A percentile compares a stretch with the other conserved stretches of the same genome.
These are phyloP conservation scores for Aspergillus wentii DNA, from an alignment of 495 filamentous ascomycete genomes.

Conservation along the genomic window DNA sequence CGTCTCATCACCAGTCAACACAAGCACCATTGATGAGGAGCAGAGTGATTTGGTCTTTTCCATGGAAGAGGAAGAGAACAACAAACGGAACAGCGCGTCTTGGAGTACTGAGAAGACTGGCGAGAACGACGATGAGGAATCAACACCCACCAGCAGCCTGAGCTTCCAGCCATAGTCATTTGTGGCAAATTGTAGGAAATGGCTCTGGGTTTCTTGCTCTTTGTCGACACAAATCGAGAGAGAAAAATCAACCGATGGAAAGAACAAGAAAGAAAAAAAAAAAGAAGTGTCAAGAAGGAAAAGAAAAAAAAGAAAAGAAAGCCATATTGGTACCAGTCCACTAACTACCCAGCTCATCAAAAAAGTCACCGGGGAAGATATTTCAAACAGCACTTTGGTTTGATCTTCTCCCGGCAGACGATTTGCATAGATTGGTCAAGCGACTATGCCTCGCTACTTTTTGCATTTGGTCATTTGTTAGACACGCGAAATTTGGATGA, in stretches of 20 bases:
- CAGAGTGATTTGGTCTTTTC: slow-evolving; percentile 70
- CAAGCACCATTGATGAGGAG: slow-evolving; percentile 69
- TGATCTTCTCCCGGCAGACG: slow-evolving; percentile 1
- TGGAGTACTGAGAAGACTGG: slow-evolving; percentile 20
- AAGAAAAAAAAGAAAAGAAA: slow-evolving; percentile 17
- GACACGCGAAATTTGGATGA: no score
- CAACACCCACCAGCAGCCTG: slow-evolving; percentile 11
- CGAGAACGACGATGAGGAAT: slow-evolving; percentile 13
- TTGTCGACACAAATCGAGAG: no score
- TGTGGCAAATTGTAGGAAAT: not conserved
- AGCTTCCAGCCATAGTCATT: slow-evolving; percentile 14
- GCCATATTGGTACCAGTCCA: slow-evolving; percentile 1
- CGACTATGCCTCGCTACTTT: no score
- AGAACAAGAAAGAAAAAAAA: slow-evolving; percentile 14
- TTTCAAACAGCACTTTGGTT: no score
- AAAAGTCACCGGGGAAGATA: no score
- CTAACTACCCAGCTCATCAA: not conserved
- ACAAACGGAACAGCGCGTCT: slow-evolving; percentile 37
- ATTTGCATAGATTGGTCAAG: slow-evolving; percentile 29
- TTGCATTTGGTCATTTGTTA: no score
- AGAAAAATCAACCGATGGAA: no score
- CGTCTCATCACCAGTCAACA: slow-evolving; percentile 42
- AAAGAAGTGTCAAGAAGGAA: slow-evolving; percentile 19
- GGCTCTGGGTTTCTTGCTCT: not conserved
- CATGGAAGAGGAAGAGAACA: slow-evolving; percentile 68